phyloP scores from a whole-genome alignment of 2,329 filamentous ascomycete species.

The Aspergillus phoenicis region DNA sequence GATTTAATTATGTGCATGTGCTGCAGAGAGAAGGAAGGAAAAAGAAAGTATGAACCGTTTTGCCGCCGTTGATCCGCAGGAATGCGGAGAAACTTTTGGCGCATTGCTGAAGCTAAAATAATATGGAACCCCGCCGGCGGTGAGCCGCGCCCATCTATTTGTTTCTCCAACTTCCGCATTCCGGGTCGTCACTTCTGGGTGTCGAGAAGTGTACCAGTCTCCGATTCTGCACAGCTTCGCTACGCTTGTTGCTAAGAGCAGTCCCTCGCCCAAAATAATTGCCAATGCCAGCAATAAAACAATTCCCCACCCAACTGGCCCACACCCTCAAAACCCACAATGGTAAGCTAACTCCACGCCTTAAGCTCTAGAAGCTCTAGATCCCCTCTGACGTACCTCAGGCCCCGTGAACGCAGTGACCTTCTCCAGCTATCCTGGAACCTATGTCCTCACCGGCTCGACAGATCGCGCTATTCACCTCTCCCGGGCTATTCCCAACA shows the following conservation, averaged over 20 bases:
- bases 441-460: constrained; percentile 81
- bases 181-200: neutral
- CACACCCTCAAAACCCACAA: constrained; percentile 50
- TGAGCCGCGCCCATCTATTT: constrained; percentile 4
- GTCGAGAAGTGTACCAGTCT: neutral
- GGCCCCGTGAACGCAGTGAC: constrained; percentile 72
- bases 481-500: constrained; percentile 64
- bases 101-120: neutral
- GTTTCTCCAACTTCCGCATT: neutral
- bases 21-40: neutral
- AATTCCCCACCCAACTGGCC: constrained; percentile 43
- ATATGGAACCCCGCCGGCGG: constrained; percentile 7
- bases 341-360: constrained; percentile 32
- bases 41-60: neutral
- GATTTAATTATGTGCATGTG: constrained; percentile 34
- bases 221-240: neutral
- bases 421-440: constrained; percentile 72
- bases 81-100: constrained; percentile 2
- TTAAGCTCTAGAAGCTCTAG: neutral
- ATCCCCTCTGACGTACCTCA: constrained; percentile 34
- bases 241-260: neutral
- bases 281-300: constrained; percentile 33
- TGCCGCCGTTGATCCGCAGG: neutral
- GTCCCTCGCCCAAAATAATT: neutral
- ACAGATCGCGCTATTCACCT: constrained; percentile 83